Base-by-base conservation (phyloP, 352 stramenopile genomes). In the Phytophthora pinifolia region DNA sequence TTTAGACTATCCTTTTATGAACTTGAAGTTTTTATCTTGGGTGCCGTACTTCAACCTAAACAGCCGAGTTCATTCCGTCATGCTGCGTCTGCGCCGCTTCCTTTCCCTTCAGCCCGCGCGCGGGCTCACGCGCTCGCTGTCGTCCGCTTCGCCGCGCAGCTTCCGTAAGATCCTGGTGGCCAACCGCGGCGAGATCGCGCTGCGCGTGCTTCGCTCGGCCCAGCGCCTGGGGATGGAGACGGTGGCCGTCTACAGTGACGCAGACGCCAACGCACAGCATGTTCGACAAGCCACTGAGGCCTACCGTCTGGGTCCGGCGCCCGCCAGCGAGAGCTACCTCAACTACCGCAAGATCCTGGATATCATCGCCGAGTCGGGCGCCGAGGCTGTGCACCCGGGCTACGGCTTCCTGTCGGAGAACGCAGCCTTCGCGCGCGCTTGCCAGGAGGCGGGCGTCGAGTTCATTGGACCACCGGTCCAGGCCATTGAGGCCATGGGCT, bases 331-430 rank as follows among this genome's bases (percentile, higher is more conserved):
- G 62, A 92, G 82, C 63, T 94, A 94, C 60, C 57, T 94, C 27
- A 83, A 88, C 54, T 84, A 73, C 61, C 47, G 56, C 13, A 89
- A 89, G 62, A 94, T 94, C 53, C 60, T 94, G 9, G 74, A 89
- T 6, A 72, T 86, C 57, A n/a, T n/a, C 73, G 62, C 46, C 79
- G 82, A 70, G 46, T 77, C 82, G 3, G 76, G 82, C 35, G 80
- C 74, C n/a, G 58, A 90, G 53, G 89, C 89, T 25, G 79, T 97
- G 27, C 89, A 97, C 67, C 89, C 89, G 0, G 89, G 89, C 39
- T 97, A 97, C 59, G 89, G 89, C 33, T 97, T 97, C 53, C 45
- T 97, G 30, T 96, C 83, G 22, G 89, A 97, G 67, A 97, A 96
- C 53, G 73, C 83, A 14, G 65, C 56, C 14, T 97, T 97, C 47